Base-by-base conservation (phyloP, 83 land plant genomes). In the Thuja plicata region DNA sequence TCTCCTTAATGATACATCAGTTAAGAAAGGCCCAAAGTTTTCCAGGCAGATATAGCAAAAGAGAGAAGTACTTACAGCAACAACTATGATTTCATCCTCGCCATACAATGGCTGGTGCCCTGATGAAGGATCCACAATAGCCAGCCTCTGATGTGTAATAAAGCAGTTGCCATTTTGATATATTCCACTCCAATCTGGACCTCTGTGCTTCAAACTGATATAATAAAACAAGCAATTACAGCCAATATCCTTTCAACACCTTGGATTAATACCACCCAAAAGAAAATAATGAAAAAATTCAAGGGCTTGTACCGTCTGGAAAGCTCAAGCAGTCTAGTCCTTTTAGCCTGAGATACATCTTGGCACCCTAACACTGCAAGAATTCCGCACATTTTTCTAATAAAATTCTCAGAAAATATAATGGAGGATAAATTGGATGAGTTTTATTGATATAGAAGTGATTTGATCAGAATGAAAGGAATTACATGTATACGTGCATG, bases 151-250 rank as follows among this genome's bases (percentile, higher is more conserved):
- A 84, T 94, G 96, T 27, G 94, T 92, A 30, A 94, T 71, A 46
- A 86, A 94, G 38, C 50, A 62, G 43, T 89, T 91, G 16, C 89
- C 91, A 37, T 86, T 60, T 19, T 91, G 93, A 86, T 79, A 89
- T 16, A 94, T 83, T 46, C 96, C 96, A 86, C 96, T 93, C 96
- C 96, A 94, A 76, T 94, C 96, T 5, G 96, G 96, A 46, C 96
- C 96, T 57, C 96, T 77, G 46, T 94, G 96, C 70, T 89, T 88
- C 92, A 94, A 89, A 83, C 96, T 94, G 94, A 35, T 5, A 34
- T 74, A 0, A 84, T 66, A 21, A 80, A 73, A 19, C 45, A 8
- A 0, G 11, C 8, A 37, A 87, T 30, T 37, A 41, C 13, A 87
- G 21, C 4, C 48, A 10, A 60, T 30, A 66, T 11, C 5, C 7